Evolutionary conservation across 176 grass and related monocot genomes (phyloP).

Genomic region (Juncus effusus): DNA sequence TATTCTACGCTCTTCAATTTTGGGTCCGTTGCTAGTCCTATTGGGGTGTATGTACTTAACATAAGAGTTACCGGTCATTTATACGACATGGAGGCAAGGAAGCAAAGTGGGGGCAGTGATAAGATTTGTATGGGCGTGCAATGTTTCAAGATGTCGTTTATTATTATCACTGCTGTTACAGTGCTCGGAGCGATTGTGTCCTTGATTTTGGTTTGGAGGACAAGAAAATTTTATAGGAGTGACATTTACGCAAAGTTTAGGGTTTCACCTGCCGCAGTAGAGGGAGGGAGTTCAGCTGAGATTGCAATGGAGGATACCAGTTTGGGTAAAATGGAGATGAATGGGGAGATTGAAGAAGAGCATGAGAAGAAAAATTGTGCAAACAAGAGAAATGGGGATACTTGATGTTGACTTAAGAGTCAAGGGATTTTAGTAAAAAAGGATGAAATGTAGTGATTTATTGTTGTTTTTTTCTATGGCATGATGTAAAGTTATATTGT

Average conservation of each 20-base stretch:
- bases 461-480: no score
- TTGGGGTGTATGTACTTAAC: conserved; percentile 54
- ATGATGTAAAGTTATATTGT: no score
- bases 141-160: conserved; percentile 45
- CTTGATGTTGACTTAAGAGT: no score
- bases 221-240: conserved; percentile 44
- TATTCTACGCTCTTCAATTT: conserved; percentile 84
- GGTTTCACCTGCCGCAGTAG: conserved; percentile 5
- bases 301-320: not conserved
- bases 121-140: conserved; percentile 38
- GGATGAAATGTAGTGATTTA: no score
- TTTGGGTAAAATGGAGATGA: not conserved
- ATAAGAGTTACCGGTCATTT: conserved; percentile 42
- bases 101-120: conserved; percentile 12
- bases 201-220: conserved; percentile 55
- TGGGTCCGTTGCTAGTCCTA: conserved; percentile 56
- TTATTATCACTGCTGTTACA: conserved; percentile 49
- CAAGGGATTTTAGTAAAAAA: no score
- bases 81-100: conserved; percentile 38
- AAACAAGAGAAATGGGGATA: conserved; percentile 3
- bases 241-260: conserved; percentile 60
- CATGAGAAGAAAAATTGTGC: not conserved
- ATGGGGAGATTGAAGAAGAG: not conserved
- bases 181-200: conserved; percentile 42
- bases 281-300: not conserved